Evolutionary conservation across 192 early-diverging fungal species (phyloP).

Genomic region (Coemansia sp.): DNA sequence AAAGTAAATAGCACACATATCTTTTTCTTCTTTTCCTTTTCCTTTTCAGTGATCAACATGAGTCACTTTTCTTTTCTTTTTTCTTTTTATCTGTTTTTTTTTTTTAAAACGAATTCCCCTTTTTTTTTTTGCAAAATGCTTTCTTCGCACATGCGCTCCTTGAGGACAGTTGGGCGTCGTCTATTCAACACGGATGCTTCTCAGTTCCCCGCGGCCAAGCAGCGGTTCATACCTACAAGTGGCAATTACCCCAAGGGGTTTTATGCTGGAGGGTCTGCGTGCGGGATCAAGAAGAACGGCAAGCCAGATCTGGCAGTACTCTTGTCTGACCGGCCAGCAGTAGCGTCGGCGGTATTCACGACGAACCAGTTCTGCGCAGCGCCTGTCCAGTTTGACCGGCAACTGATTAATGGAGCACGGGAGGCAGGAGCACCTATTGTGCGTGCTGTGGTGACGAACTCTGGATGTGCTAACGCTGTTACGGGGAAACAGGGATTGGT

Average conservation of each 20-base stretch:
- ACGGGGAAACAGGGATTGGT: constrained; percentile 84
- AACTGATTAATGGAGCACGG: constrained; percentile 61
- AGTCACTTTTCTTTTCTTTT: background rate
- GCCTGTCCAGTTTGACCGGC: constrained; percentile 76
- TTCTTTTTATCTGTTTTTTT: constrained; percentile 8
- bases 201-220: constrained; percentile 60
- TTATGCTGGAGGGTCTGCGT: constrained; percentile 70
- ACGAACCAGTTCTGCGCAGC: constrained; percentile 92
- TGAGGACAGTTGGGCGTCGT: constrained; percentile 3
- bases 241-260: constrained; percentile 91
- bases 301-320: constrained; percentile 83
- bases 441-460: constrained; percentile 74
- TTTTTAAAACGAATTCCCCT: background rate
- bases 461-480: constrained; percentile 96
- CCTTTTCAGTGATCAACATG: background rate
- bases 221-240: constrained; percentile 66
- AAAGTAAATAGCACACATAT: constrained; percentile 17
- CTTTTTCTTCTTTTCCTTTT: background rate
- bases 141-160: constrained; percentile 18
- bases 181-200: constrained; percentile 39
- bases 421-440: constrained; percentile 54
- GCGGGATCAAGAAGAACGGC: constrained; percentile 84
- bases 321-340: constrained; percentile 70
- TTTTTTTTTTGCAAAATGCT: constrained; percentile 14
- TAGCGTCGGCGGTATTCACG: constrained; percentile 90